Base-by-base conservation (phyloP, 176 grass and related monocot genomes). In the Bromus sterilis region DNA sequence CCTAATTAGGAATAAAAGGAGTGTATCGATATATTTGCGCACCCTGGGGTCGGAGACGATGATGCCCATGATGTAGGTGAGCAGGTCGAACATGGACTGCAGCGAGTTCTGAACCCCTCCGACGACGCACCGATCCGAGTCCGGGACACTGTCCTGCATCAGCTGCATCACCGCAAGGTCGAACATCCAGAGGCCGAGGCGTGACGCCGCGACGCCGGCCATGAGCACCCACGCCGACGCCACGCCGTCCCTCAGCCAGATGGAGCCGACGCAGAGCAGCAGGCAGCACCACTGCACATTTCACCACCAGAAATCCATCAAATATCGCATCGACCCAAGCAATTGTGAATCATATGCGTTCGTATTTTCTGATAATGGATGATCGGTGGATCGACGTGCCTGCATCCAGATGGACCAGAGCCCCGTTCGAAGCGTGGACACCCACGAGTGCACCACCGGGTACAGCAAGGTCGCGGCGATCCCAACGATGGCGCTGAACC, bases 121-220 rank as follows among this genome's bases (percentile, higher is more conserved):
- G 0, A 98, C 95, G 7, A 93, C 78, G 81, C 92, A 98, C 66
- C 95, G 78, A 18, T 98, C 95, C 4, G 75, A 78, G 39, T 98
- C 92, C 7, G 81, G 56, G 33, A 97, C 90, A 15, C 49, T 39
- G 79, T 98, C 95, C 95, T 94, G 83, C 95, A 97, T 93, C 34
- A 92, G 92, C 78, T 94, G 95, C 41, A 91, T 92, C 4, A 94
- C 92, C 35, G 95, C 87, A 40, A 97, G 81, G 76, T 97, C 92
- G 78, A 94, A 97, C 92, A 97, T 94, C 95, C 95, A 97, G 37
- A 97, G 84, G 57, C 95, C 95, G 2, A 97, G 92, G 1, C 95
- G 92, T 4, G 95, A 98, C 48, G 82, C 88, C 0, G 88, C 92
- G 2, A 98, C 95, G 67, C 95, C 90, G 20, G 88, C 88, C 92